Evolutionary conservation across 768 basidiomycete species (phyloP).

Genomic region (Boletus pseudo-olivaceus): DNA sequence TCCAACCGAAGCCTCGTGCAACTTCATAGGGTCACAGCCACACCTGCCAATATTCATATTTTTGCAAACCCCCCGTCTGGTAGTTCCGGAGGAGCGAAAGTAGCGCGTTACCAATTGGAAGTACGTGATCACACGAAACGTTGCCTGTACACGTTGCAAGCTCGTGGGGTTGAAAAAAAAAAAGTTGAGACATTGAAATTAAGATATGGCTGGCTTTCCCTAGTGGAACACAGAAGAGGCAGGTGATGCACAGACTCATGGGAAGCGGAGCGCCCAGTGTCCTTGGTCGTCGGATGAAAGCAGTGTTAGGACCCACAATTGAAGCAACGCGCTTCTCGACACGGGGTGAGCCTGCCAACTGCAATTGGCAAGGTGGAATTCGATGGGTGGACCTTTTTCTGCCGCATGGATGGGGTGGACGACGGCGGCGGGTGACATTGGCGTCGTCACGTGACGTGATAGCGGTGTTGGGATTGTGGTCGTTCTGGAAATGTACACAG

Average conservation of each 20-base stretch:
- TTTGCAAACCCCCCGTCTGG: neutral
- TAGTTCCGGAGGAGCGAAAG: neutral
- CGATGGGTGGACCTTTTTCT: neutral
- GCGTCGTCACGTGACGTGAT: conserved; percentile 11
- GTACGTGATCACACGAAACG: conserved; percentile 13
- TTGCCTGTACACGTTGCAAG: conserved; percentile 21
- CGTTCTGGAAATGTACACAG: conserved; percentile 20
- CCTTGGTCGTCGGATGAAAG: conserved; percentile 19
- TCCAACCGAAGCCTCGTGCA: conserved; percentile 18
- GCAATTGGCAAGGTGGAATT: neutral
- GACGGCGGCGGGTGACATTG: neutral
- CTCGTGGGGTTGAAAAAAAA: conserved; percentile 1
- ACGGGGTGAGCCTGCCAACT: conserved; percentile 2
- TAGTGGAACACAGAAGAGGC: neutral
- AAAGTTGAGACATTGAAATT: neutral
- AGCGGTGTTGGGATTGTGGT: conserved; percentile 2
- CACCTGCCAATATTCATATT: conserved; percentile 1
- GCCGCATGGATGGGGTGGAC: neutral
- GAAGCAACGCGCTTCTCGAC: neutral
- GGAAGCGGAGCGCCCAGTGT: conserved; percentile 15
- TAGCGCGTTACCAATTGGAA: conserved; percentile 3
- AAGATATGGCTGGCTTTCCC: neutral
- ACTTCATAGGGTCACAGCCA: conserved; percentile 26
- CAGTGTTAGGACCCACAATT: conserved; percentile 5
- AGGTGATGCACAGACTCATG: neutral